Conservation (phyloP, 306 rosid genomes). For the Cicer judaicum region DNA sequence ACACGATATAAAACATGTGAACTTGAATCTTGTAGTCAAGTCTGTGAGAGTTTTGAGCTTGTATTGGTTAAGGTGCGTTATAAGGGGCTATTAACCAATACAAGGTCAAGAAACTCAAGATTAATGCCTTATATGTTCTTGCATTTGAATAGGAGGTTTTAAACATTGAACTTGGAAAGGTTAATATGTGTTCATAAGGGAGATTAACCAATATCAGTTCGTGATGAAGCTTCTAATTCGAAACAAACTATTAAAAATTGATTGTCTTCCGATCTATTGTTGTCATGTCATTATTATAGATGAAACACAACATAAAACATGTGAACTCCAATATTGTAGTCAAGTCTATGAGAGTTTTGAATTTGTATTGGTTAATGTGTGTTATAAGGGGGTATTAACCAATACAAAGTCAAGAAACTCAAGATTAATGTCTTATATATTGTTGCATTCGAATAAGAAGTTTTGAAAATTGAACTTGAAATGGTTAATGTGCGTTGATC, state of each 20-base stretch:
- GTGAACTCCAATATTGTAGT: not conserved
- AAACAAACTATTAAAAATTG: not conserved
- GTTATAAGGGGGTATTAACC: constrained; percentile 37
- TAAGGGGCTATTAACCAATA: constrained; percentile 36
- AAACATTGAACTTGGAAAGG: constrained; percentile 45
- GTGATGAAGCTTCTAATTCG: not conserved
- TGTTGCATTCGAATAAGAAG: not conserved
- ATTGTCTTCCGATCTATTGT: constrained; percentile 8
- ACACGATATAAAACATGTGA: not conserved
- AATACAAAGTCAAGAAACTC: constrained; percentile 45
- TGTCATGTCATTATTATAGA: not conserved
- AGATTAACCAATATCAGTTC: constrained; percentile 15
- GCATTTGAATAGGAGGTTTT: not conserved
- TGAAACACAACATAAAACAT: not conserved
- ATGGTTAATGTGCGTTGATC: constrained; percentile 43
- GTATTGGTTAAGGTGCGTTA: constrained; percentile 51
- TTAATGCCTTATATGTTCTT: not conserved
- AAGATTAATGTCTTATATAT: not conserved
- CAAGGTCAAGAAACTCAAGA: constrained; percentile 41
- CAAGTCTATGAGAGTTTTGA: constrained; percentile 25
- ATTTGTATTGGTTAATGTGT: constrained; percentile 49
- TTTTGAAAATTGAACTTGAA: constrained; percentile 39
- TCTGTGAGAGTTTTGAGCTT: constrained; percentile 29
- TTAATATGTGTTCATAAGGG: constrained; percentile 35
- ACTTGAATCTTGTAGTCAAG: not conserved